phyloP scores from a whole-genome alignment of 306 rosid species.

The Sindora glabra region DNA sequence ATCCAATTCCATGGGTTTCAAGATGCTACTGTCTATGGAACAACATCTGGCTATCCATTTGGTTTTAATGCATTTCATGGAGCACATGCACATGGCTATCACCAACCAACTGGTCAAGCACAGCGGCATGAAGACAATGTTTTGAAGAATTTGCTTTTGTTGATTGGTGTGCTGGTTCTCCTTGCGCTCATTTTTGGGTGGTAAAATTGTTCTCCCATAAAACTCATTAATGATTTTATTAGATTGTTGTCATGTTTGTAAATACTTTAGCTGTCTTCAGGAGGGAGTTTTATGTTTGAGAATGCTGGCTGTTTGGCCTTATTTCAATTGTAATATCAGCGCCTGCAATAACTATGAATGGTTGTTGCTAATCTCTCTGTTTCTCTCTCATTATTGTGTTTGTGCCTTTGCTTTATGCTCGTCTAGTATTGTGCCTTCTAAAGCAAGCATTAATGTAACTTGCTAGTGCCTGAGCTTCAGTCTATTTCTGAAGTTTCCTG shows the following conservation, averaged over 20 bases:
- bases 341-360: conserved; percentile 10
- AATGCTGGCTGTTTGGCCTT: conserved; percentile 6
- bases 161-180: conserved; percentile 63
- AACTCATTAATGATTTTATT: background rate
- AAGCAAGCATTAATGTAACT: no score
- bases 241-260: conserved; percentile 21
- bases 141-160: conserved; percentile 69
- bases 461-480: no score
- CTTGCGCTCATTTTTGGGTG: conserved; percentile 64
- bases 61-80: conserved; percentile 65
- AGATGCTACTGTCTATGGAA: conserved; percentile 85
- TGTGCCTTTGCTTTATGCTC: background rate
- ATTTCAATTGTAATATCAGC: conserved; percentile 20
- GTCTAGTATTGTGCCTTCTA: no score
- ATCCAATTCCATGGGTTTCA: conserved; percentile 74
- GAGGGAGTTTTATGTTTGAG: conserved; percentile 7
- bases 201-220: conserved; percentile 14
- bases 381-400: background rate
- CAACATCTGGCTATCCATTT: conserved; percentile 70
- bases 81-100: conserved; percentile 44
- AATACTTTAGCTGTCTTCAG: conserved; percentile 31
- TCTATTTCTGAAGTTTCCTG: no score
- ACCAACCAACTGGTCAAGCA: conserved; percentile 41
- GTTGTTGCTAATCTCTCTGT: background rate
- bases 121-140: conserved; percentile 60